phyloP scores from a whole-genome alignment of 2,329 filamentous ascomycete species.

The Beauveria medogensis region DNA sequence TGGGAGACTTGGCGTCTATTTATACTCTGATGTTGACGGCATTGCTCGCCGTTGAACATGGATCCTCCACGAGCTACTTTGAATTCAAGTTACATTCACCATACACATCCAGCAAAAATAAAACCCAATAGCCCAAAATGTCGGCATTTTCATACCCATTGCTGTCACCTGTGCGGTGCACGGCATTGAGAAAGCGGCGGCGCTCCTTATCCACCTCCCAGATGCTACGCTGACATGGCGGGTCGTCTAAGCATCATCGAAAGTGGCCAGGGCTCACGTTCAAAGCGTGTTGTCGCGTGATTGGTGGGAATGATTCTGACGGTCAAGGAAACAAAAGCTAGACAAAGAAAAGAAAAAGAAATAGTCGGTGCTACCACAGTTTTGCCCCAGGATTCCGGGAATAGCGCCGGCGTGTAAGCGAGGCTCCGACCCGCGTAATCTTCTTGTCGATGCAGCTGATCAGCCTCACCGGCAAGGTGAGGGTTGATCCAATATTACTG shows the following conservation, averaged over 20 bases:
- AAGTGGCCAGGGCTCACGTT: neutral
- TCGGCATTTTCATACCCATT: neutral
- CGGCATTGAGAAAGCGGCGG: neutral
- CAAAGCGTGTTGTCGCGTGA: neutral
- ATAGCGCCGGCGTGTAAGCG: neutral
- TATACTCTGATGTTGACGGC: neutral
- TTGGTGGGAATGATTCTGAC: neutral
- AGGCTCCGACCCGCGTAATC: neutral
- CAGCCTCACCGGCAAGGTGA: neutral
- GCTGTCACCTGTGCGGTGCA: neutral
- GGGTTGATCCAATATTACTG: neutral
- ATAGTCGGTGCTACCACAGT: neutral
- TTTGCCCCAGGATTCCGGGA: too few species aligned
- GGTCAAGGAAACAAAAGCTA: neutral
- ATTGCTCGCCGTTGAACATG: neutral
- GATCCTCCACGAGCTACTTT: neutral
- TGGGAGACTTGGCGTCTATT: neutral
- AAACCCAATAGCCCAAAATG: neutral
- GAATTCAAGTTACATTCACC: neutral
- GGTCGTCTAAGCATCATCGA: neutral
- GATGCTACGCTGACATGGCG: constrained; percentile 11
- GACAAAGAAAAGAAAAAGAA: neutral
- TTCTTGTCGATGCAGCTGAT: neutral
- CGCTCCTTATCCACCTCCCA: neutral
- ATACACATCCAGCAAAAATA: neutral